These are phyloP conservation scores for Xylariaceae sp. DNA, from an alignment of 2,329 filamentous ascomycete species.

Conservation along the genomic window DNA sequence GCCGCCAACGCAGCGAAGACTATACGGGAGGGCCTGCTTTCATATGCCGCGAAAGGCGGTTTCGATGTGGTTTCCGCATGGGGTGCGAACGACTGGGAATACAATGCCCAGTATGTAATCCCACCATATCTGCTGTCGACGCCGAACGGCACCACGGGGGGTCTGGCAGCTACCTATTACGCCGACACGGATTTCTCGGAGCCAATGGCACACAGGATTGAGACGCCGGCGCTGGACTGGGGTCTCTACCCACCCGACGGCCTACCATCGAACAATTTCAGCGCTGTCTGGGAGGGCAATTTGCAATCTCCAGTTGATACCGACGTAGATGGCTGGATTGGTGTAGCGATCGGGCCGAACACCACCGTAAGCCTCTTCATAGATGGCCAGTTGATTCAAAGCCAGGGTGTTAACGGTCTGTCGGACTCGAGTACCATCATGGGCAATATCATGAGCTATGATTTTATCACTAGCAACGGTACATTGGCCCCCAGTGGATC, in stretches of 20 bases:
- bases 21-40: conserved; percentile 36
- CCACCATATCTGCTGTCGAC: conserved; percentile 39
- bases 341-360: conserved; percentile 39
- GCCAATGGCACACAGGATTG: conserved; percentile 30
- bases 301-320: conserved; percentile 37
- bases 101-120: conserved; percentile 42
- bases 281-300: conserved; percentile 41
- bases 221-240: conserved; percentile 41
- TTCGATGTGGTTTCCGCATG: conserved; percentile 39
- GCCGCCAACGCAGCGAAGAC: conserved; percentile 37
- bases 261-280: conserved; percentile 43
- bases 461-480: conserved; percentile 36
- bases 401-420: conserved; percentile 27
- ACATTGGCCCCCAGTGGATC: conserved; percentile 38
- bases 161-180: conserved; percentile 40
- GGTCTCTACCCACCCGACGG: conserved; percentile 41
- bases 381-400: conserved; percentile 30
- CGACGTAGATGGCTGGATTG: conserved; percentile 41
- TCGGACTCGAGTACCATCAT: conserved; percentile 34
- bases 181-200: conserved; percentile 38
- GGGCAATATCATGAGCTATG: conserved; percentile 39
- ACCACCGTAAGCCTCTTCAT: conserved; percentile 39
- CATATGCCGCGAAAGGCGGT: conserved; percentile 25
- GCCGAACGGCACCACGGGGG: conserved; percentile 35
- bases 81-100: conserved; percentile 43